Percentiles rank a stretch among this genome's conserved stretches.
Conservation (phyloP, 441 rosid genomes). For the Daphne laureola region DNA sequence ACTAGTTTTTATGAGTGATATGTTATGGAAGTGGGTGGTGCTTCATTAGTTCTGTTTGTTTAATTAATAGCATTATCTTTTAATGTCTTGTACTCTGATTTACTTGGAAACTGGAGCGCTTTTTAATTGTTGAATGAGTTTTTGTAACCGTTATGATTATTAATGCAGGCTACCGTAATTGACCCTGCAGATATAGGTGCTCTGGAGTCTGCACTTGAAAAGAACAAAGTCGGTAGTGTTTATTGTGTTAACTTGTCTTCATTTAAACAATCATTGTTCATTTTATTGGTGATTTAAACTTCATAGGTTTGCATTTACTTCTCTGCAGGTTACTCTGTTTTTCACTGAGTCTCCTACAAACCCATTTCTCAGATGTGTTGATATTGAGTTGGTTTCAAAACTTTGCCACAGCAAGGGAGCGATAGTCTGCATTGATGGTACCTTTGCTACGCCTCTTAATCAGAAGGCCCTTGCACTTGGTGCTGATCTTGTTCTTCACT, state of each 20-base stretch:
- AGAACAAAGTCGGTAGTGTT: slow-evolving; percentile 51
- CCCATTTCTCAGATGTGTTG: slow-evolving; percentile 94
- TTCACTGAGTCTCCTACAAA: slow-evolving; percentile 95
- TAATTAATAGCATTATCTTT: no score
- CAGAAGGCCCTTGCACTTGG: slow-evolving; percentile 94
- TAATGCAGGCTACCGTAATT: slow-evolving; percentile 77
- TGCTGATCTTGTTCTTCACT: slow-evolving; percentile 92
- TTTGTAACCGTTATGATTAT: slow-evolving; percentile 2
- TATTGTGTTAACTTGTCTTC: background rate
- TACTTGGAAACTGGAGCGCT: background rate
- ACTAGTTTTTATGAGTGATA: no score
- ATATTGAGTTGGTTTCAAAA: slow-evolving; percentile 76
- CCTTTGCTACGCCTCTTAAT: slow-evolving; percentile 96
- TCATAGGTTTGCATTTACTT: slow-evolving; percentile 15
- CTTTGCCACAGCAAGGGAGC: slow-evolving; percentile 87
- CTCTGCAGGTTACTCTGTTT: slow-evolving; percentile 76
- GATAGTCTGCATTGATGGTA: slow-evolving; percentile 93
- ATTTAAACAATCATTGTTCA: background rate
- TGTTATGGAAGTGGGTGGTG: no score
- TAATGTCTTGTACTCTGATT: no score
- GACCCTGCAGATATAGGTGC: slow-evolving; percentile 89
- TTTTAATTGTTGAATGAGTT: background rate
- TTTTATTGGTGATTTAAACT: background rate
- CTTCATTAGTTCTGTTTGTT: no score
- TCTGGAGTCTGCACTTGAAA: slow-evolving; percentile 62